Percentiles rank a stretch among this genome's conserved stretches.
These are phyloP conservation scores for Penicillium simplicissimum DNA, from an alignment of 495 filamentous ascomycete species.

Conservation along the genomic window DNA sequence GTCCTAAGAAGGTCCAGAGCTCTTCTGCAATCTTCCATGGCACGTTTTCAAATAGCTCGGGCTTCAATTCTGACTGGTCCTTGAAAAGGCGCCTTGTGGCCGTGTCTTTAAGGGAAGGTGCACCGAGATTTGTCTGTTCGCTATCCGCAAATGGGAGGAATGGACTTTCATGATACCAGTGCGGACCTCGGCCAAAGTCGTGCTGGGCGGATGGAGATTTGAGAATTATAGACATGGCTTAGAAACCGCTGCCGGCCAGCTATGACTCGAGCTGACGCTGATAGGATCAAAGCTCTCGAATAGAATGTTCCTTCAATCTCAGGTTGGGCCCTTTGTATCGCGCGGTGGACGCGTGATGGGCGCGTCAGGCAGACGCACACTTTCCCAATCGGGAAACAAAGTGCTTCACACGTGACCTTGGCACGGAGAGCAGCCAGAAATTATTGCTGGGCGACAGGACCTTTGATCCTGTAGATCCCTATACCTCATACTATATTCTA, in stretches of 20 bases:
- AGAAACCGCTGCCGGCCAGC: not conserved
- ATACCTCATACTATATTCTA: too few relatives aligned
- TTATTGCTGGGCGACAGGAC: too few relatives aligned
- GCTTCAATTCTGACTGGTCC: constrained; percentile 35
- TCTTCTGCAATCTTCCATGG: constrained; percentile 42
- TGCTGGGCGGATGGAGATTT: not conserved
- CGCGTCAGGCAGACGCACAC: not conserved
- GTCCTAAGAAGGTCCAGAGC: constrained; percentile 41
- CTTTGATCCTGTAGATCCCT: too few relatives aligned
- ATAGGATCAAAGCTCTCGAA: not conserved
- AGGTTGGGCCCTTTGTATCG: not conserved
- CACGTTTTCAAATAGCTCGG: constrained; percentile 32
- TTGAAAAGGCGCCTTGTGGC: constrained; percentile 33
- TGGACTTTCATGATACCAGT: constrained; percentile 43
- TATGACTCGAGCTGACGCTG: not conserved
- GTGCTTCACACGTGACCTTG: not conserved
- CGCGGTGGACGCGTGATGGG: not conserved
- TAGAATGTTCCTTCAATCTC: not conserved
- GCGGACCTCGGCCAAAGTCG: constrained; percentile 20
- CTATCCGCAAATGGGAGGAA: constrained; percentile 33
- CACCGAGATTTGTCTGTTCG: constrained; percentile 24
- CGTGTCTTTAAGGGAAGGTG: constrained; percentile 34
- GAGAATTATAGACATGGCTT: constrained; percentile 13
- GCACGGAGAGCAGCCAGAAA: too few relatives aligned
- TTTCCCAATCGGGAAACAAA: not conserved